Evolutionary conservation across 2,329 filamentous ascomycete species (phyloP), one percentile per base, ranked within the genome.

Genomic region (Xylariaceae sp.): DNA sequence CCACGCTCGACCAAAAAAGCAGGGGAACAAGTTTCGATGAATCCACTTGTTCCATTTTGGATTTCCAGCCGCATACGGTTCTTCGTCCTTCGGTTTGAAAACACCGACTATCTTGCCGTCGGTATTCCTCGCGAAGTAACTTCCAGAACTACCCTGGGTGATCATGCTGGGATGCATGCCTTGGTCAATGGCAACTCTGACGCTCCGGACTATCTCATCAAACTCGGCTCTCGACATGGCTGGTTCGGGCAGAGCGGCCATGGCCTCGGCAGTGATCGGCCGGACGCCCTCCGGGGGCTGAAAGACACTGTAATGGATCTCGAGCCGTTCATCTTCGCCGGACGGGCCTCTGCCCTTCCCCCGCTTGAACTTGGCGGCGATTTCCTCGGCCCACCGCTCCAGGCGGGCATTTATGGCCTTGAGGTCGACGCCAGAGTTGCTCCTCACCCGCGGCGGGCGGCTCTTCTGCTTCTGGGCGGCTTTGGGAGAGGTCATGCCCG

Each of bases 41-140:
- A 98, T 89, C 92, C 92, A 98, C 63, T 98, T 98, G 49, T 93
- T 96, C 90, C 90, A 96, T 59, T 98, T 98, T 5, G 92, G 92
- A 55, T 98, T 98, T 47, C 87, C 83, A 19, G 86, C 92, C 2
- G 92, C 92, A 55, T 95, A 98, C 1, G 92, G 92, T 59, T 98
- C 93, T 63, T 98, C 92, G 50, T 98, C 92, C 63, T 98, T 98
- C 26, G 92, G 92, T 59, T 98, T 98, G 65, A 98, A 98, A 4
- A 98, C 92, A 22, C 89, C 92, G 4, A 98, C 87, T 12, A 95
- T 86, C 64, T 94, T 95, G 32, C 92, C 92, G 36, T 90, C 82
- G 1, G 76, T 76, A 51, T 94, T 94, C 38, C 89, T 75, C 17
- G 92, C 92, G 70, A 98, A 98, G 64, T 98, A 98, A 59, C 89